phyloP scores from a whole-genome alignment of 148 eudicot species.

The Rhododendron williamsianum region DNA sequence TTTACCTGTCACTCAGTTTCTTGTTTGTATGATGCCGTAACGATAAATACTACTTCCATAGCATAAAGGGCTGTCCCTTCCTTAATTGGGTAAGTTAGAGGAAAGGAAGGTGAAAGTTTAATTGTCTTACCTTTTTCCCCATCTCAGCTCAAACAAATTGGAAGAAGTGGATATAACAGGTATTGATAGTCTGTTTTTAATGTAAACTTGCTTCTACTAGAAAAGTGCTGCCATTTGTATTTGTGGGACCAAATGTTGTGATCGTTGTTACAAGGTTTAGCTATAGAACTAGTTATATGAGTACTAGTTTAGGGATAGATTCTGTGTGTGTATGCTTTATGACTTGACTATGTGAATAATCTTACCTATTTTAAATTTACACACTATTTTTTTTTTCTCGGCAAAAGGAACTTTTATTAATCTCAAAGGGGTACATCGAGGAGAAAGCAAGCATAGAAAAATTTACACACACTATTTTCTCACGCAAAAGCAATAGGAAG shows the following conservation, averaged over 20 bases:
- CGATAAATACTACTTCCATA: neutral
- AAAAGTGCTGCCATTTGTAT: neutral
- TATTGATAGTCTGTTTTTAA: neutral
- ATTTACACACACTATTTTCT: neutral
- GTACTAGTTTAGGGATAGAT: neutral
- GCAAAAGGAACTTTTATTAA: too few species aligned
- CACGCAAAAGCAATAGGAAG: neutral
- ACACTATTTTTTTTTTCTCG: too few species aligned
- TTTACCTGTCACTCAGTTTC: neutral
- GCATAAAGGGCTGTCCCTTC: neutral
- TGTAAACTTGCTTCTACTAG: neutral
- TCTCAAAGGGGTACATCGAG: too few species aligned
- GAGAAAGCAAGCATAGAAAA: too few species aligned
- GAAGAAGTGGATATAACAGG: neutral
- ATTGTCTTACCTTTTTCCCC: neutral
- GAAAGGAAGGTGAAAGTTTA: neutral
- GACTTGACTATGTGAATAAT: neutral
- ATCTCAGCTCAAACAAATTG: neutral
- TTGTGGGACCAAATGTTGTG: neutral
- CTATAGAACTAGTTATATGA: neutral
- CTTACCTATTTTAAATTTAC: neutral
- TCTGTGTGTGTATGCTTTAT: neutral
- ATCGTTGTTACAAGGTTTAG: neutral
- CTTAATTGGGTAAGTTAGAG: neutral
- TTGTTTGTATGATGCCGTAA: neutral